These are phyloP conservation scores for Barnettozyma sucrosica DNA, from an alignment of 805 yeast species.

Conservation along the genomic window DNA sequence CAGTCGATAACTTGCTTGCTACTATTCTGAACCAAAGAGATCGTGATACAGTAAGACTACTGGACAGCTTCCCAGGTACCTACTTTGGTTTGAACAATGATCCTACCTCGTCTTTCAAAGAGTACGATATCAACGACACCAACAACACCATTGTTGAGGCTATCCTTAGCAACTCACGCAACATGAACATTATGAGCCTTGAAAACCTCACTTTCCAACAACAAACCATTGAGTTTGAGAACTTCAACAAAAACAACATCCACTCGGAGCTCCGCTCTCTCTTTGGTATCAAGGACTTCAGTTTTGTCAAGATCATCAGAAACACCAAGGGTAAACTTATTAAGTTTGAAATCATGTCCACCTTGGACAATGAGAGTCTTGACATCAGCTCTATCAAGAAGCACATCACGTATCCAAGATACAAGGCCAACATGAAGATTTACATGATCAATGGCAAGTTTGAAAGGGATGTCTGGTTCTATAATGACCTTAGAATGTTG, in stretches of 20 bases:
- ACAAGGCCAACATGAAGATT: constrained; percentile 39
- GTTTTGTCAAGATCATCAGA: constrained; percentile 34
- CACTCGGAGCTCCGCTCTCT: constrained; percentile 16
- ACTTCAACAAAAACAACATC: constrained; percentile 21
- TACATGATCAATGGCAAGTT: constrained; percentile 26
- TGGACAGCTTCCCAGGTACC: constrained; percentile 1
- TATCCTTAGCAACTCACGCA: constrained; percentile 12
- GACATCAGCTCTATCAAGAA: constrained; percentile 29
- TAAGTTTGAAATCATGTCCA: constrained; percentile 31
- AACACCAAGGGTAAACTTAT: constrained; percentile 34
- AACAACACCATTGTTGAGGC: constrained; percentile 2
- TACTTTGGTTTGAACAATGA: constrained; percentile 6
- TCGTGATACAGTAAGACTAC: constrained; percentile 9
- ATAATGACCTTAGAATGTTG: constrained; percentile 26
- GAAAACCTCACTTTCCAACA: constrained; percentile 5
- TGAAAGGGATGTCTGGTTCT: constrained; percentile 24
- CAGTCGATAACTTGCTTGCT: constrained; percentile 22
- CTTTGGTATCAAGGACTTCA: constrained; percentile 20
- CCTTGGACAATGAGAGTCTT: constrained; percentile 10
- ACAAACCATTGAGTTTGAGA: constrained; percentile 19
- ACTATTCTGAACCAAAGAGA: constrained; percentile 14
- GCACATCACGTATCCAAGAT: constrained; percentile 37
- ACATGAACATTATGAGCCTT: constrained; percentile 15
- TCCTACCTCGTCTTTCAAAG: neutral
- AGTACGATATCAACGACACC: neutral